A percentile compares a stretch with the other conserved stretches of the same genome.
Conservation (phyloP, 176 grass and related monocot species). For the Canna indica region DNA sequence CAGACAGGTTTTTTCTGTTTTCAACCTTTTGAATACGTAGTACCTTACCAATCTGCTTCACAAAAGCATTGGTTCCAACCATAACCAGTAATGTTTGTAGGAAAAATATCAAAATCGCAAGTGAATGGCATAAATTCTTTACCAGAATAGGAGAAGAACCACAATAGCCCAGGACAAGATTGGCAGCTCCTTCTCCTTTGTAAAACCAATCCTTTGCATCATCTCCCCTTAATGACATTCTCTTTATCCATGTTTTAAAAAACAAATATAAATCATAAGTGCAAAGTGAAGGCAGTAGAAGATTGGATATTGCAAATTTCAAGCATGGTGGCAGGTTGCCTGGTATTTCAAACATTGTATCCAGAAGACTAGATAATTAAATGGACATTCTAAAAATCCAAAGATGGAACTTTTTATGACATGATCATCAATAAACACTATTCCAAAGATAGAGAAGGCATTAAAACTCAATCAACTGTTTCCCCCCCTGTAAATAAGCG, state of each 20-base stretch:
- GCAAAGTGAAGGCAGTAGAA: too few relatives aligned
- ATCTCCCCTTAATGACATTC: slow-evolving; percentile 28
- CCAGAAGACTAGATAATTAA: too few relatives aligned
- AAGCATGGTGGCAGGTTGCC: too few relatives aligned
- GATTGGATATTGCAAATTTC: too few relatives aligned
- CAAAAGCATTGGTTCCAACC: background rate
- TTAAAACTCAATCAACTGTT: too few relatives aligned
- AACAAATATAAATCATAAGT: too few relatives aligned
- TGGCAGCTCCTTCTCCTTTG: slow-evolving; percentile 88
- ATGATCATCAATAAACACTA: too few relatives aligned
- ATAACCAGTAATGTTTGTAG: background rate
- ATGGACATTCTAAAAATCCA: too few relatives aligned
- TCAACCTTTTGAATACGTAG: slow-evolving; percentile 56
- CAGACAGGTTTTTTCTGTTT: slow-evolving; percentile 32
- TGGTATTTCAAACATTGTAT: too few relatives aligned
- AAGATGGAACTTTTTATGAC: too few relatives aligned
- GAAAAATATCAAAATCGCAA: background rate
- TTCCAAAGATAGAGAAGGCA: too few relatives aligned
- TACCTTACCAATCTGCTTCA: slow-evolving; percentile 67
- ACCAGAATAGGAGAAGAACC: slow-evolving; percentile 62
- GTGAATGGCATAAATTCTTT: slow-evolving; percentile 11
- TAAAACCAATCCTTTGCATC: slow-evolving; percentile 75
- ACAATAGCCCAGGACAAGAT: slow-evolving; percentile 68
- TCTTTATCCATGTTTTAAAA: background rate
- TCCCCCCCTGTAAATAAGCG: too few relatives aligned